Percentiles rank a stretch among this genome's conserved stretches.
Conservation (phyloP, 192 early-diverging fungal genomes). For the Anaeromyces robustus region DNA sequence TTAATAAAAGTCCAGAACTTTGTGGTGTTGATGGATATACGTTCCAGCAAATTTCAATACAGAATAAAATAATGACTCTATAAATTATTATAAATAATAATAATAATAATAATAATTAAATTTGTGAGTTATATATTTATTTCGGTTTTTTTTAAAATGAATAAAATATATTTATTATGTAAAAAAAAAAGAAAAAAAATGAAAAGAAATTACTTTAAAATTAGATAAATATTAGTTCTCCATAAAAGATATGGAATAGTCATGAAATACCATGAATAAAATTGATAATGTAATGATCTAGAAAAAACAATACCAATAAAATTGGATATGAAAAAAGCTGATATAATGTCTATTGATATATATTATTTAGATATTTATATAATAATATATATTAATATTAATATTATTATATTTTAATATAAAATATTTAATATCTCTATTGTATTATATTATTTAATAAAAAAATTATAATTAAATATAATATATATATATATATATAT, state of each 20-base stretch:
- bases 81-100: background rate
- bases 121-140: too few relatives aligned
- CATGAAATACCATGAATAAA: constrained; percentile 89
- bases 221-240: constrained; percentile 13
- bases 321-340: constrained; percentile 66
- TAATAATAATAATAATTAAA: background rate
- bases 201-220: constrained; percentile 7
- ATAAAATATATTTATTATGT: constrained; percentile 14
- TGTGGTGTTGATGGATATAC: constrained; percentile 58
- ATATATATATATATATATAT: background rate
- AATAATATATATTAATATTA: too few relatives aligned
- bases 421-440: too few relatives aligned
- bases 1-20: too few relatives aligned
- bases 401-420: too few relatives aligned
- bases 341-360: constrained; percentile 17
- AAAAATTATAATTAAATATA: background rate
- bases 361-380: too few relatives aligned
- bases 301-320: constrained; percentile 81
- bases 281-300: constrained; percentile 87
- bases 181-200: background rate
- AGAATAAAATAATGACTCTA: constrained; percentile 13
- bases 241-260: constrained; percentile 67
- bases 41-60: constrained; percentile 73
- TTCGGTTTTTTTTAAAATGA: too few relatives aligned
- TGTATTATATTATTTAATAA: constrained; percentile 1